A percentile compares a stretch with the other conserved stretches of the same genome.
phyloP scores from a whole-genome alignment of 2,329 filamentous ascomycete species.

The Neurospora sp. region DNA sequence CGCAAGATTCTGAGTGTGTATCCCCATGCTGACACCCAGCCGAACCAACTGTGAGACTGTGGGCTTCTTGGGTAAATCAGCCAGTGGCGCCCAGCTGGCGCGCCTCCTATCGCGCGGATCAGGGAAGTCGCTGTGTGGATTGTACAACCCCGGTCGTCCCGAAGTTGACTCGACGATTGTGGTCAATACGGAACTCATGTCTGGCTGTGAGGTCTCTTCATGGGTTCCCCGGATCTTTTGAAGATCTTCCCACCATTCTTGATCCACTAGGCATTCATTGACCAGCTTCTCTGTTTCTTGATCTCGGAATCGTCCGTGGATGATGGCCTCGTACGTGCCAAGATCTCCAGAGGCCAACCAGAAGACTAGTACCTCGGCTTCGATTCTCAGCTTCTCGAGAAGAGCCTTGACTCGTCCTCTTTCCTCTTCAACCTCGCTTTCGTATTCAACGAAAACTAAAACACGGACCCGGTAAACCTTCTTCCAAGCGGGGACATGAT shows the following conservation, averaged over 20 bases:
- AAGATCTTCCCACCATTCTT: constrained; percentile 78
- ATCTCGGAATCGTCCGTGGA: constrained; percentile 56
- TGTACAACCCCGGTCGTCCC: constrained; percentile 33
- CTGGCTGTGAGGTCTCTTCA: constrained; percentile 31
- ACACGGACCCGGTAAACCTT: constrained; percentile 64
- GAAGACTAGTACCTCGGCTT: constrained; percentile 70
- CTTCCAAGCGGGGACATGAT: constrained; percentile 74
- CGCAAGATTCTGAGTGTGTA: constrained; percentile 64
- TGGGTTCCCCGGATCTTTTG: constrained; percentile 39
- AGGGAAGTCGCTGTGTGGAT: constrained; percentile 27
- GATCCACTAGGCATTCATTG: constrained; percentile 55
- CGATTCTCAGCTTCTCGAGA: constrained; percentile 71
- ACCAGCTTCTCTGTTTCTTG: constrained; percentile 51
- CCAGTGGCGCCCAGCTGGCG: constrained; percentile 47
- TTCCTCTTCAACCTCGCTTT: constrained; percentile 74
- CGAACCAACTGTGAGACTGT: constrained; percentile 41
- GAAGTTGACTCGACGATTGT: constrained; percentile 32
- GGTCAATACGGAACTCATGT: constrained; percentile 32
- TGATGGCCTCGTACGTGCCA: constrained; percentile 65
- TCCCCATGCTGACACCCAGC: constrained; percentile 59
- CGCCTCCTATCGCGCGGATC: constrained; percentile 24
- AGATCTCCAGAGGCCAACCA: constrained; percentile 69
- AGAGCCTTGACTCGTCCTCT: constrained; percentile 60
- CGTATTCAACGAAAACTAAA: constrained; percentile 82
- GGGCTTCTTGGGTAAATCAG: constrained; percentile 52